Conservation (phyloP, 1,139 yeast genomes). For the Debaryomyces sp. region DNA sequence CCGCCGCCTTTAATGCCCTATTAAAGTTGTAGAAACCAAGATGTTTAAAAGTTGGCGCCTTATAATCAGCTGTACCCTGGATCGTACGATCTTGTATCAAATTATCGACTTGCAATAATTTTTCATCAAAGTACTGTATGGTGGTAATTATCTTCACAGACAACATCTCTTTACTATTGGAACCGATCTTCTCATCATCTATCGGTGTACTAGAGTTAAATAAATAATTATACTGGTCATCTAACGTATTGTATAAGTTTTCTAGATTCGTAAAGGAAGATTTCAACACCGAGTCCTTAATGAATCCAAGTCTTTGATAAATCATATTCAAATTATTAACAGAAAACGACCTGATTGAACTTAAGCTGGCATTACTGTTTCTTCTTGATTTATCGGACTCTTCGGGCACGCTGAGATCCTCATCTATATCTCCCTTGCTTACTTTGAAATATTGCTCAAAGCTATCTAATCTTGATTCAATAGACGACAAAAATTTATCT, state of each 20-base stretch:
- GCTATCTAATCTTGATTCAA: constrained; percentile 53
- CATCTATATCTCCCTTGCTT: constrained; percentile 19
- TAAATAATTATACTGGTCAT: constrained; percentile 56
- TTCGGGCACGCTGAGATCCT: constrained; percentile 9
- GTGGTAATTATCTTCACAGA: constrained; percentile 53
- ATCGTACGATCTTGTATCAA: constrained; percentile 44
- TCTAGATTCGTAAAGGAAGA: constrained; percentile 50
- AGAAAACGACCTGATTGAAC: constrained; percentile 36
- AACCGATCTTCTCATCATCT: constrained; percentile 16
- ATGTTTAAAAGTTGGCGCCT: constrained; percentile 36
- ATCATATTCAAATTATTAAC: constrained; percentile 38
- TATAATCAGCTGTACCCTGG: constrained; percentile 32
- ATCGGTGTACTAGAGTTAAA: constrained; percentile 26
- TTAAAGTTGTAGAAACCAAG: constrained; percentile 62
- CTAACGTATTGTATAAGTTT: constrained; percentile 50
- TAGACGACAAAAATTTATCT: constrained; percentile 54
- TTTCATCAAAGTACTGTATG: constrained; percentile 58
- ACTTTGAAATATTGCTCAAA: constrained; percentile 54
- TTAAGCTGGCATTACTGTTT: constrained; percentile 30
- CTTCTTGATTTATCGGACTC: constrained; percentile 17
- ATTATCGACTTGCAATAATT: constrained; percentile 53
- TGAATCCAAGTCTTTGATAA: constrained; percentile 45
- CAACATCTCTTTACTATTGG: constrained; percentile 35
- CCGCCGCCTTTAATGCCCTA: constrained; percentile 59
- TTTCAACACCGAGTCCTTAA: constrained; percentile 46